These are phyloP conservation scores for Polymyxa betae DNA, from an alignment of 208 protist genomes.

Conservation along the genomic window DNA sequence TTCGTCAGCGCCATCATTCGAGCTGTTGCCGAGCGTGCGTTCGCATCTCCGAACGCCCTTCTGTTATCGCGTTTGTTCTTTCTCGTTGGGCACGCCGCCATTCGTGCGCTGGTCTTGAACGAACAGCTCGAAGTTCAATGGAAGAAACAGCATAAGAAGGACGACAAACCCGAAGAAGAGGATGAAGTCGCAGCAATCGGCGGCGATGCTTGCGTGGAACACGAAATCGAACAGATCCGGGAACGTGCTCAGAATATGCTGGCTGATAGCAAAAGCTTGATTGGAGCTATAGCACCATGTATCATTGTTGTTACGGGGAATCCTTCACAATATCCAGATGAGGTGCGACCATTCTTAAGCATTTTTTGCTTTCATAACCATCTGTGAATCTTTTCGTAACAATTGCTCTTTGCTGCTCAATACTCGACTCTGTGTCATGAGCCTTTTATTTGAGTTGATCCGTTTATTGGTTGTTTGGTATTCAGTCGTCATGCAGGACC, in stretches of 20 bases:
- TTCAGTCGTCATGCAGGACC: background rate
- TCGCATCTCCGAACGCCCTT: background rate
- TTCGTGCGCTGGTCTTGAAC: conserved; percentile 45
- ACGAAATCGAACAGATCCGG: conserved; percentile 14
- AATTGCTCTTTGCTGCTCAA: too few species aligned
- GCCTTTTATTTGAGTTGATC: too few species aligned
- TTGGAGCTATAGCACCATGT: conserved; percentile 50
- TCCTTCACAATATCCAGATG: conserved; percentile 31
- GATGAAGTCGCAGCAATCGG: background rate
- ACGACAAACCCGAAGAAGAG: background rate
- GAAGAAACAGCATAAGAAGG: background rate
- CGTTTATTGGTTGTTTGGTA: background rate
- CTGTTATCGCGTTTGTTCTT: conserved; percentile 46
- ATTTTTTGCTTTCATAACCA: too few species aligned
- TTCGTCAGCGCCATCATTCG: background rate
- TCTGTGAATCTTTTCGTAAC: too few species aligned
- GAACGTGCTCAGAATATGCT: background rate
- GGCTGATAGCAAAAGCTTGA: background rate
- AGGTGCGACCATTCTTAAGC: background rate
- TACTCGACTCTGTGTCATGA: too few species aligned
- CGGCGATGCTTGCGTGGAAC: background rate
- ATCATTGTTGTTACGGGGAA: conserved; percentile 2
- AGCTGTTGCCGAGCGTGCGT: background rate
- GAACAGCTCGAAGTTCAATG: conserved; percentile 38
- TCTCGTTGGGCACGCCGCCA: conserved; percentile 14